Evolutionary conservation across 2,329 filamentous ascomycete species (phyloP).

Genomic region (Huntiella savannae): DNA sequence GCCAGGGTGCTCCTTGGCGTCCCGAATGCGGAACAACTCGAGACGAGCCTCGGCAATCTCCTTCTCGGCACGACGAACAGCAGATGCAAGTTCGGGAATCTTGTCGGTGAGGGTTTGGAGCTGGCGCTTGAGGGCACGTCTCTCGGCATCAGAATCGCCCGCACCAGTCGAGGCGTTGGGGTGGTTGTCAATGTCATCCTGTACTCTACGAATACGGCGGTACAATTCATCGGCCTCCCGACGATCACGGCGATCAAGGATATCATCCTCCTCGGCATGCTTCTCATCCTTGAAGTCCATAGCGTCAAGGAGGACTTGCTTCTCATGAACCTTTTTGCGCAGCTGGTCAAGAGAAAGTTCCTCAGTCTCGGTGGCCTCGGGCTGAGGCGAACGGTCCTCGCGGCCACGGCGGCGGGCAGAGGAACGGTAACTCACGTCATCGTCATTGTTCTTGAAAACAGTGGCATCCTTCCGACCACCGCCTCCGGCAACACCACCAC

Average conservation of each 20-base stretch:
- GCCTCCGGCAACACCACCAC: constrained; percentile 34
- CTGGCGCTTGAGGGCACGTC: constrained; percentile 69
- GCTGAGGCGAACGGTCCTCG: constrained; percentile 60
- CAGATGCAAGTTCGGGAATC: constrained; percentile 77
- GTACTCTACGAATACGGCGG: constrained; percentile 71
- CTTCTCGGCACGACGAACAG: constrained; percentile 78
- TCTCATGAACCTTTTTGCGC: constrained; percentile 81
- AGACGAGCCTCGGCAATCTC: constrained; percentile 80
- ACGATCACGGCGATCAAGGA: constrained; percentile 73
- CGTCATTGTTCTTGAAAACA: constrained; percentile 90
- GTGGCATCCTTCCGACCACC: constrained; percentile 76
- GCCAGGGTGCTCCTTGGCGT: constrained; percentile 77
- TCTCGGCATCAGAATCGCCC: constrained; percentile 73
- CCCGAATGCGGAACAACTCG: constrained; percentile 81
- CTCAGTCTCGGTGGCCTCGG: constrained; percentile 41
- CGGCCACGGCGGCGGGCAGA: constrained; percentile 67
- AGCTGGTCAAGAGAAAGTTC: constrained; percentile 75
- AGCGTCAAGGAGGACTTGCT: constrained; percentile 82
- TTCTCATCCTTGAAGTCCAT: constrained; percentile 94
- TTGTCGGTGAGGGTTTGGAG: constrained; percentile 76
- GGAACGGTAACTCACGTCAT: constrained; percentile 79
- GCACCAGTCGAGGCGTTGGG: constrained; percentile 52
- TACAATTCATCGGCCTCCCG: constrained; percentile 89
- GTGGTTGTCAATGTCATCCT: constrained; percentile 86
- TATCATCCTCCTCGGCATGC: constrained; percentile 74